Evolutionary conservation across 768 basidiomycete genomes (phyloP), one percentile per base, ranked within the genome.

Genomic region (Mycena rebaudengoi): DNA sequence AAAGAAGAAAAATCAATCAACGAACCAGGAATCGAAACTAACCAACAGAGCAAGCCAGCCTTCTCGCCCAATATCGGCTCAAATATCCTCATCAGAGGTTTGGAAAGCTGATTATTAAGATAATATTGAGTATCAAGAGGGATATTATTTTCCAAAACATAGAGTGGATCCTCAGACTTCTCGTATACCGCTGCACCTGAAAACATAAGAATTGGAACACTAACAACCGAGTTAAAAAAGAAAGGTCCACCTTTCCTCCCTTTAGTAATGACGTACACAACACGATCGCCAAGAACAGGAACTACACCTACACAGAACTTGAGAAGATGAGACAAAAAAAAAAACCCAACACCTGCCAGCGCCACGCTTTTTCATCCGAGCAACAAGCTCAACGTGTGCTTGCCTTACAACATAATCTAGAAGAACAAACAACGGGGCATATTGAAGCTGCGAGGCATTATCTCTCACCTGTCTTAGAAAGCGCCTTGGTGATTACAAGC

Each of bases 41-140:
- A 79, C 92, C 70, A 69, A 96, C 96, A 78, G 20, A 99, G 77
- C 7, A 91, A 92, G 20, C 85, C 81, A 5, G 97, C 95, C 69
- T 94, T 96, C 37, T 96, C 96, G 1, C 97, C 97, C 13, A 99
- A 78, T 70, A 99, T 95, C 16, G 98, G 98, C 74, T 99, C 98
- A 74, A 99, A 99, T 66, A 99, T 99, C 64, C 98, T 86, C 89
- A 99, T 86, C 1, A 99, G 83, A 7, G 98, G 98, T 74, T 99
- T 99, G 1, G 96, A 94, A 0, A 99, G 86, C 74, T 99, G 98
- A 71, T 99, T 98, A 60, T 99, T 97, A 46, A 99, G 87, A 74
- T 99, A 99, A 76, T 99, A 98, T 72, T 93, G 91, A 5, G 98
- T 99, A 72, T 99, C 98, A 64, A 99, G 96, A 0, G 98, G 98